These are phyloP conservation scores for Stylosanthes scabra DNA, from an alignment of 331 rosid genomes.

Conservation along the genomic window DNA sequence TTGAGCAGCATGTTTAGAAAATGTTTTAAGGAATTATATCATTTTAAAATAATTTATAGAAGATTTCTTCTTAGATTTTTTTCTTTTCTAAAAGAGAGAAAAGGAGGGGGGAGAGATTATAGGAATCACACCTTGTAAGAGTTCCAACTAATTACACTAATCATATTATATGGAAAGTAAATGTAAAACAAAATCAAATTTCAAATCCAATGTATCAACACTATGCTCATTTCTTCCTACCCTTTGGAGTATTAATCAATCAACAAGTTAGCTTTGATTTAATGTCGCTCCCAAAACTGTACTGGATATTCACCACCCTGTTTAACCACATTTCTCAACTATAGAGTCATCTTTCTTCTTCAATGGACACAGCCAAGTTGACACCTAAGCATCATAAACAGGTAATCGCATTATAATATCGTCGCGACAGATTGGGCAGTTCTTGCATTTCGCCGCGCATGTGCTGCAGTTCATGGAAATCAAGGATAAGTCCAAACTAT, in stretches of 20 bases:
- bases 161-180: conserved; percentile 16
- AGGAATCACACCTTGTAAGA: no score
- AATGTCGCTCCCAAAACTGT: conserved; percentile 35
- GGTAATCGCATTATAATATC: conserved; percentile 71
- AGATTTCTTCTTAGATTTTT: no score
- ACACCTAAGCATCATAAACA: conserved; percentile 85
- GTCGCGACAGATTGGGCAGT: conserved; percentile 89
- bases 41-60: no score
- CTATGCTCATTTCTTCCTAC: conserved; percentile 33
- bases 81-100: no score
- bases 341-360: conserved; percentile 39
- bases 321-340: conserved; percentile 33
- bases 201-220: conserved; percentile 36
- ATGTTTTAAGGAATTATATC: no score
- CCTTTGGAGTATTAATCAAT: conserved; percentile 37
- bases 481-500: conserved; percentile 20
- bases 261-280: conserved; percentile 27
- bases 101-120: no score
- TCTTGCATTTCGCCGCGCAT: conserved; percentile 89
- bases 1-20: no score
- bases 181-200: conserved; percentile 33
- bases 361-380: conserved; percentile 42
- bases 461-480: conserved; percentile 61
- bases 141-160: conserved; percentile 30
- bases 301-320: conserved; percentile 36